Evolutionary conservation across 352 stramenopile genomes (phyloP), one percentile per base, ranked within the genome.

Genomic region (Phytophthora fragariaefolia): DNA sequence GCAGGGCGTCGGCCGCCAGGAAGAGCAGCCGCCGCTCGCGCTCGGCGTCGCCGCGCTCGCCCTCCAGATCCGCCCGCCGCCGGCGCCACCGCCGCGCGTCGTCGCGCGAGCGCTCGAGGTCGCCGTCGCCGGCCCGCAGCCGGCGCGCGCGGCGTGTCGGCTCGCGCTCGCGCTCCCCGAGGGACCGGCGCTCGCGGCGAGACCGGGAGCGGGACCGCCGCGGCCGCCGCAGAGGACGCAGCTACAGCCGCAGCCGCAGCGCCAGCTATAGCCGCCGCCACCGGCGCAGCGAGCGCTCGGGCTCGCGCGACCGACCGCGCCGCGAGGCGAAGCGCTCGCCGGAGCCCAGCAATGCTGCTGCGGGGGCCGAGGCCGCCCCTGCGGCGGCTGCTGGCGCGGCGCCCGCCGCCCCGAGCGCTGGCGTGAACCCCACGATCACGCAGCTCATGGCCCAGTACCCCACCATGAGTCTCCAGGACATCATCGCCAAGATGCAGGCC

Each of bases 401-500:
- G 18, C 43, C 73, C 9, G 58, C 70, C 12, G 56, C 76, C 7
- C 42, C 76, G 6, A 56, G 26, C 18, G 30, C 50, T 20, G 64
- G 56, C 0, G 80, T 92, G 46, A 92, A 90, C 63, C 87, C 89
- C 5, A 90, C 80, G 9, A 96, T 96, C 62, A 90, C 87, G 30
- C 87, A 95, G 73, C 73, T 96, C n/a, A 96, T 96, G 89, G 83
- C 90, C 18, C 89, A 96, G 59, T 91, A 95, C 61, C 89, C 89
- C 27, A 93, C 89, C 3, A 79, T 96, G 76, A 96, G 89, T 77
- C 76, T 96, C 0, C 89, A 96, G 58, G 89, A 96, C 23, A 95
- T 96, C 53, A 93, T 96, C 38, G 75, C 85, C 47, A 96, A 96
- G 69, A 95, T 96, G 89, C 87, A 94, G 36, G 84, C 88, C 8